Base-by-base conservation (phyloP, 2,329 filamentous ascomycete genomes). In the Xenosphaeropsis pyriputrescens region DNA sequence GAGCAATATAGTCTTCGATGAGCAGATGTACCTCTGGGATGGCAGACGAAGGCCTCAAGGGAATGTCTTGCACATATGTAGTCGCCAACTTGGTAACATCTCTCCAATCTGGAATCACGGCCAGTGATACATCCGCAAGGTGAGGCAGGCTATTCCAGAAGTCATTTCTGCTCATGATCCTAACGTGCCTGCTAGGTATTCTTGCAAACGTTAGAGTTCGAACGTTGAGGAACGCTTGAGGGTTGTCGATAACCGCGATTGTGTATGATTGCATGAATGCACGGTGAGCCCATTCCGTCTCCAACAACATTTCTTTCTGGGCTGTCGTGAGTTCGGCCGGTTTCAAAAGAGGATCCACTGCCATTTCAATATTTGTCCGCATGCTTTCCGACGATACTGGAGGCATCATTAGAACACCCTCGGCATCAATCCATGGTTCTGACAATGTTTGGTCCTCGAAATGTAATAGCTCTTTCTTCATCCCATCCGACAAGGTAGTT, bases 221-320 rank as follows among this genome's bases (percentile, higher is more conserved):
- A 32, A 84, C 62, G 5, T 62, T 55, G 6, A 50, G 41, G 45
- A 82, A 79, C 2, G 60, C 65, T 5, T 49, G 45, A 4, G 60
- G 59, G 41, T 78, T 79, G 47, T 81, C 74, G 17, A 75, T 69
- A 32, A 82, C 55, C 2, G 74, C 69, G 35, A 81, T 67, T 45
- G 75, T 68, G 46, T 78, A 83, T 1, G 77, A 79, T 35, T 76
- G 70, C 34, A 83, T 62, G 50, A 83, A 77, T 14, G 76, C 77
- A 38, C 70, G 63, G 45, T 83, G 76, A 6, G 76, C 76, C 73
- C 77, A 81, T 37, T 75, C 70, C 3, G 75, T 71, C 51, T 83
- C 77, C 29, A 79, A 57, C 2, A 84, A 56, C 71, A 79, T 76
- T 53, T 81, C 75, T 37, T 68, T 72, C 51, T 84, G 79, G n/a